Conservation (phyloP, 768 basidiomycete species). For the Termitomyces sp. region DNA sequence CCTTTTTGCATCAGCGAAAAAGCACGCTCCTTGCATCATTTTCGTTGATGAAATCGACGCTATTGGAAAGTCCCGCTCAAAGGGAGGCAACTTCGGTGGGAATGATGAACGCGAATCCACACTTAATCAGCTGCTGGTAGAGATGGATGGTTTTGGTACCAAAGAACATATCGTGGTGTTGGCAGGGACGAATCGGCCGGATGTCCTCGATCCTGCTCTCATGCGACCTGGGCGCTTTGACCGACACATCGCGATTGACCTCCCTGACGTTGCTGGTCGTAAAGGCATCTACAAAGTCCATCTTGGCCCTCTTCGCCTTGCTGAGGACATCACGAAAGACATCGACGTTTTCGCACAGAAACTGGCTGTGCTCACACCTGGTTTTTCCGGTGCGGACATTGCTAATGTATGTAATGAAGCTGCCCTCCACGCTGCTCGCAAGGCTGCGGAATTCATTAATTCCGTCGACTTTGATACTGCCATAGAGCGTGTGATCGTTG, state of each 20-base stretch:
- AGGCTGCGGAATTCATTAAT: constrained; percentile 71
- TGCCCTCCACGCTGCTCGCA: constrained; percentile 90
- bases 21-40: constrained; percentile 97
- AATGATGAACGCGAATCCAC: constrained; percentile 99
- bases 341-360: constrained; percentile 75
- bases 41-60: constrained; percentile 99
- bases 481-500: constrained; percentile 97
- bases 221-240: constrained; percentile 99
- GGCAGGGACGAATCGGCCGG: constrained; percentile 95
- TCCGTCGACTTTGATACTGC: constrained; percentile 93
- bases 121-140: constrained; percentile 94
- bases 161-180: constrained; percentile 95
- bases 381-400: constrained; percentile 98
- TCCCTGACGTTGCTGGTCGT: constrained; percentile 91
- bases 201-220: constrained; percentile 92
- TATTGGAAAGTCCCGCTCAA: constrained; percentile 91
- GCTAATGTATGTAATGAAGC: constrained; percentile 99
- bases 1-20: constrained; percentile 95
- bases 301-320: constrained; percentile 76
- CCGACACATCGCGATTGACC: constrained; percentile 91
- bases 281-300: constrained; percentile 94
- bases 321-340: constrained; percentile 47
- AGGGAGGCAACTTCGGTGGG: constrained; percentile 72
- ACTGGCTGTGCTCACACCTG: constrained; percentile 93
- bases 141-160: constrained; percentile 99